phyloP scores from a whole-genome alignment of 2,329 filamentous ascomycete genomes.

The Colletotrichum tamarilloi region DNA sequence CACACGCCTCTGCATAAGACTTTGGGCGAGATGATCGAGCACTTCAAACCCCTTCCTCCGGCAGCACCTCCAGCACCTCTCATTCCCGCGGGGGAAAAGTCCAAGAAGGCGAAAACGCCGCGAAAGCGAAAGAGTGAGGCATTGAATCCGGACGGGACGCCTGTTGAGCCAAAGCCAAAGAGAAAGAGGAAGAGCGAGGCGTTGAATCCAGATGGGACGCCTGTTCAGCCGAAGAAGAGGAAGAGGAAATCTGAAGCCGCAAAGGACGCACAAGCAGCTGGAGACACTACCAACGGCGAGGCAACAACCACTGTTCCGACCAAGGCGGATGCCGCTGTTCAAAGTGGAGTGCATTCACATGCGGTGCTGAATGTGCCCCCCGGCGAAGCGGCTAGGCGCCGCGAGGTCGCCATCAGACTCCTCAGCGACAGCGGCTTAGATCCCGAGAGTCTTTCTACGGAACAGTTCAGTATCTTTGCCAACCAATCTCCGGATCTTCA shows the following conservation, averaged over 20 bases:
- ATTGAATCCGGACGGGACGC: constrained; percentile 33
- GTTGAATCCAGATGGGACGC: constrained; percentile 11
- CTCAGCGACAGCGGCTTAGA: constrained; percentile 61
- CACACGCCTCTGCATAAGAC: constrained; percentile 69
- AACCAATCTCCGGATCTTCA: constrained; percentile 69
- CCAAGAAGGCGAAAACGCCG: constrained; percentile 42
- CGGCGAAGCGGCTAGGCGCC: constrained; percentile 61
- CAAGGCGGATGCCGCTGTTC: constrained; percentile 32
- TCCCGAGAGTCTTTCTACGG: constrained; percentile 60
- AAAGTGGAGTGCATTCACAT: constrained; percentile 34
- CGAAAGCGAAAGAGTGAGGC: constrained; percentile 39
- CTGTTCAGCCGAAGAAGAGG: constrained; percentile 6
- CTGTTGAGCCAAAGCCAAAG: constrained; percentile 37
- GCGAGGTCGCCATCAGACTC: constrained; percentile 59
- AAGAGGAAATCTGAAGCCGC: constrained; percentile 18
- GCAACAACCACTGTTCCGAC: constrained; percentile 10
- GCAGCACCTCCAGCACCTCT: constrained; percentile 41
- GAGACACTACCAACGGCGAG: constrained; percentile 2
- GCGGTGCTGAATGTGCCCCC: constrained; percentile 45
- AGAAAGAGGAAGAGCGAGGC: constrained; percentile 42
- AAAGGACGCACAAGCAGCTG: constrained; percentile 5
- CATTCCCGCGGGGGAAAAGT: constrained; percentile 38
- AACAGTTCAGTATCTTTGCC: constrained; percentile 69
- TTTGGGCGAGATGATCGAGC: constrained; percentile 60
- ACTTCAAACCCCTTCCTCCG: constrained; percentile 58